These are phyloP conservation scores for Acidomyces sp. DNA, from an alignment of 495 filamentous ascomycete genomes.

Conservation along the genomic window DNA sequence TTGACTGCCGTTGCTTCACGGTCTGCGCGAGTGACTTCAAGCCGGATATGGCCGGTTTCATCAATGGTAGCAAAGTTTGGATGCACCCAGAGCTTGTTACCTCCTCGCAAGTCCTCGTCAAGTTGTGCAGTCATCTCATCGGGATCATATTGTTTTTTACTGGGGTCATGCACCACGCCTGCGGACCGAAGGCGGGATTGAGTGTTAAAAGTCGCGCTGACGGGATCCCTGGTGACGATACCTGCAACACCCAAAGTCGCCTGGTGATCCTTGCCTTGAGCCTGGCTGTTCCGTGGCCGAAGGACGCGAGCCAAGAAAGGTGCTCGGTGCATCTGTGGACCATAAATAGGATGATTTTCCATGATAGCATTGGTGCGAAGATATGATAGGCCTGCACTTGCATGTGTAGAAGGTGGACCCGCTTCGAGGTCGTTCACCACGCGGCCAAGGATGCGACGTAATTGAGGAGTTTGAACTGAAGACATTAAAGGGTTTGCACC, in stretches of 20 bases:
- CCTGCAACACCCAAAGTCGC: constrained; percentile 26
- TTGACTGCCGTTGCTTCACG: constrained; percentile 15
- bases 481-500: not conserved
- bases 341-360: constrained; percentile 70
- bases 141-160: not conserved
- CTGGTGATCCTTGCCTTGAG: constrained; percentile 5
- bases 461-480: constrained; percentile 1
- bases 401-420: constrained; percentile 75
- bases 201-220: not conserved
- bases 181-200: not conserved
- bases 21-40: constrained; percentile 10
- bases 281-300: constrained; percentile 22
- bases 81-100: constrained; percentile 17
- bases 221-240: constrained; percentile 20
- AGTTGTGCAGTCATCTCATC: constrained; percentile 2
- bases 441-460: not conserved
- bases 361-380: constrained; percentile 54
- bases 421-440: constrained; percentile 24
- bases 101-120: constrained; percentile 11
- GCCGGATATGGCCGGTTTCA: constrained; percentile 9
- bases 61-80: constrained; percentile 10
- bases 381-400: constrained; percentile 82
- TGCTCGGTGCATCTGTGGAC: constrained; percentile 51
- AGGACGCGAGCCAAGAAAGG: constrained; percentile 61
- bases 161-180: not conserved